phyloP scores from a whole-genome alignment of 176 grass and related monocot species.

The Carex parvula region DNA sequence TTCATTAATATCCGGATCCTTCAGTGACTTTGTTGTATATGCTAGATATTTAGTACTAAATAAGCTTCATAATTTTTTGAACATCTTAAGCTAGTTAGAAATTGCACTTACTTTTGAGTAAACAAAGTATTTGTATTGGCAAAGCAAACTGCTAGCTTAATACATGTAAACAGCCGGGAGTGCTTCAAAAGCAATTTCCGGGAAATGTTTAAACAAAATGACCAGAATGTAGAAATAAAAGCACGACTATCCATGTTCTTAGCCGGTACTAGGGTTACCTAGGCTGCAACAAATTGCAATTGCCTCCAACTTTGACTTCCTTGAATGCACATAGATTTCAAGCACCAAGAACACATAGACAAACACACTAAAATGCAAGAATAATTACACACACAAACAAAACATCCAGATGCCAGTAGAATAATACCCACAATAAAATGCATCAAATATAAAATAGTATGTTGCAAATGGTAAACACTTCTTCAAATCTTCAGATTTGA shows the following conservation, averaged over 20 bases:
- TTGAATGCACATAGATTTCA: not conserved
- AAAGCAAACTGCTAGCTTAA: not conserved
- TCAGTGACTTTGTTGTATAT: not conserved
- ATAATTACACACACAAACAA: not conserved
- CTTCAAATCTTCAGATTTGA: conserved; percentile 65
- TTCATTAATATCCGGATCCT: not conserved
- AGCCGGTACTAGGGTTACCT: not conserved
- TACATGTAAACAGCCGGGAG: not conserved
- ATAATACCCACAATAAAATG: not conserved
- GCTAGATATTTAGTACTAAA: not conserved
- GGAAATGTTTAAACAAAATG: not conserved
- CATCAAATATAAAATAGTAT: not conserved
- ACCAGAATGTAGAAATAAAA: not conserved
- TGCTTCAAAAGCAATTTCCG: not conserved
- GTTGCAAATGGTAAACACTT: not conserved
- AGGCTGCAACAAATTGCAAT: conserved; percentile 8
- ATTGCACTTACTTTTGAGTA: not conserved
- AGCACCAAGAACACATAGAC: not conserved
- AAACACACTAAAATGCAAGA: not conserved
- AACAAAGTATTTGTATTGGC: not conserved
- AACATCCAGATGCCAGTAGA: not conserved
- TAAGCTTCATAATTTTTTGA: conserved; percentile 10
- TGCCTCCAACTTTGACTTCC: not conserved
- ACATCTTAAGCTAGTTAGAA: not conserved
- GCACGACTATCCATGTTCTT: not conserved